Evolutionary conservation across 2,329 filamentous ascomycete genomes (phyloP), one percentile per base, ranked within the genome.

Genomic region (Fusarium lateritium): DNA sequence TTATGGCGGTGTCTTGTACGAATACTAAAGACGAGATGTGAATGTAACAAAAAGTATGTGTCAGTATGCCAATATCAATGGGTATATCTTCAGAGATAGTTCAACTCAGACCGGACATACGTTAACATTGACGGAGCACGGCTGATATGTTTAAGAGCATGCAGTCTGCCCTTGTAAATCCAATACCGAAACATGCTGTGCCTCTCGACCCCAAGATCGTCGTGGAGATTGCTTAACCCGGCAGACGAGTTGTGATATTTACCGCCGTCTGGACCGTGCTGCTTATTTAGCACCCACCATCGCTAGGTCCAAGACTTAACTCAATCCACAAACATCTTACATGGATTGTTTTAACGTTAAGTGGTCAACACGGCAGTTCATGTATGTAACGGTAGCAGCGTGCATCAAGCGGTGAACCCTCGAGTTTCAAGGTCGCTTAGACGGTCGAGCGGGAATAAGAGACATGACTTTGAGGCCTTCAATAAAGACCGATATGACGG

Each of bases 391-490:
- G 51, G 22, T 34, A 38, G 60, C 59, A 65, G n/a, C 45, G 46
- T 65, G 51, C 62, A 65, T 60, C 43, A 66, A 66, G 63, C 63
- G 63, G 63, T 66, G 61, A 65, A 55, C 55, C 19, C 14, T 60
- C 38, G 39, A 21, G 61, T 64, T 64, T 64, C 59, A 64, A 39
- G 15, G 36, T 17, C 22, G 14, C 11, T 2, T 26, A 2, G 10
- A 39, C 3, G 17, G 38, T 24, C 6, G 10, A 49, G 26, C 42
- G 60, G 60, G 49, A 65, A 65, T 57, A 63, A 64, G 15, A 40
- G 39, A 45, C 4, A 24, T 38, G 3, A 17, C 8, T 44, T 26
- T 24, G 43, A 57, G 52, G 56, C 46, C 54, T 21, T 62, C 33
- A 13, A 44, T n/a, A 3, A n/a, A 31, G 19, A n/a, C 19, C 34